A percentile compares a stretch with the other conserved stretches of the same genome.
Evolutionary conservation across 805 yeast species (phyloP).

Genomic region (Schizosaccharomyces lindneri): DNA sequence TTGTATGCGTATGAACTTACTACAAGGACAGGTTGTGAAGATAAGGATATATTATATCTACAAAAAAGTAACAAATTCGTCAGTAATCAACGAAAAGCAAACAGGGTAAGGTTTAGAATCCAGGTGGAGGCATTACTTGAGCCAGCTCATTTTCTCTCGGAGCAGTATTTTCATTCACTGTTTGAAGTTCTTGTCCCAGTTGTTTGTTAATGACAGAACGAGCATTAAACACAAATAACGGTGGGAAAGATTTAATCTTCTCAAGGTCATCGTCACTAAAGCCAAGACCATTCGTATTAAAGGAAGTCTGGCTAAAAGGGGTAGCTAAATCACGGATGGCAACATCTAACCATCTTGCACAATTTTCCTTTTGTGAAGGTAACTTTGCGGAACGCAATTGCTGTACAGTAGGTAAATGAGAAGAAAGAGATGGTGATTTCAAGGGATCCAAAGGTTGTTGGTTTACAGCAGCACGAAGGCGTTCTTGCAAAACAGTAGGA

Average conservation of each 20-base stretch:
- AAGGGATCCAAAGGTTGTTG: not conserved
- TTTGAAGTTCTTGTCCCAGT: not conserved
- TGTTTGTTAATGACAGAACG: not conserved
- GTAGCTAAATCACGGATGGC: not conserved
- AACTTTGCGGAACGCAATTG: not conserved
- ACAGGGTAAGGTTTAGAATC: not conserved
- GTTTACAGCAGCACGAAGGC: conserved; percentile 6
- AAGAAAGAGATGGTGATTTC: not conserved
- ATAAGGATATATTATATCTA: too few relatives aligned
- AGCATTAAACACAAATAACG: not conserved
- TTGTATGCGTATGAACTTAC: too few relatives aligned
- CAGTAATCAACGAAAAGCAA: not conserved
- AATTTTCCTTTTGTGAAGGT: not conserved
- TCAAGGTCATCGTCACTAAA: not conserved
- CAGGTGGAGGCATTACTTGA: not conserved
- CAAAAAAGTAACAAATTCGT: too few relatives aligned
- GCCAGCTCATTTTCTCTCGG: not conserved
- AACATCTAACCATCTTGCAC: not conserved
- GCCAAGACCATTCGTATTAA: not conserved
- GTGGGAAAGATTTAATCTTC: not conserved
- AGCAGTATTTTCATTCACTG: not conserved
- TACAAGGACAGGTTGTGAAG: too few relatives aligned
- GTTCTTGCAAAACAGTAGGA: conserved; percentile 7
- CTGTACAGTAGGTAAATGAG: not conserved
- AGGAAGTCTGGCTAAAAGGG: not conserved